A percentile compares a stretch with the other conserved stretches of the same genome.
Conservation (phyloP, 2,329 filamentous ascomycete genomes). For the Saccharata proteae region DNA sequence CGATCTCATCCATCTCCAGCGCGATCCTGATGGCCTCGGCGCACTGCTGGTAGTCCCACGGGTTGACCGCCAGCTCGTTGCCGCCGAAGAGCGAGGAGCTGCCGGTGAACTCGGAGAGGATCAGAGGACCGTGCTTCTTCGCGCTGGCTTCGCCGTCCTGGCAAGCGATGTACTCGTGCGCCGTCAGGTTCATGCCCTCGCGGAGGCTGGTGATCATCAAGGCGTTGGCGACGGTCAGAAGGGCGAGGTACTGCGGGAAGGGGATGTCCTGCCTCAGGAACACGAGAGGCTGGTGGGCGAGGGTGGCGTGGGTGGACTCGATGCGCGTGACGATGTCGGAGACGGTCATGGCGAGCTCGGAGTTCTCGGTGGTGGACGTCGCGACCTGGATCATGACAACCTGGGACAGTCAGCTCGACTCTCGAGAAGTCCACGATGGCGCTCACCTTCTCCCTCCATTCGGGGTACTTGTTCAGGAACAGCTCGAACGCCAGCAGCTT, state of each 20-base stretch:
- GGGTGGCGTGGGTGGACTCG: slow-evolving; percentile 79
- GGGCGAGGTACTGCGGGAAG: slow-evolving; percentile 83
- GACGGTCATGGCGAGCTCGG: slow-evolving; percentile 75
- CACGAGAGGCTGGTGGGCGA: slow-evolving; percentile 84
- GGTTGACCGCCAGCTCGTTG: slow-evolving; percentile 76
- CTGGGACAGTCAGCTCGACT: slow-evolving; percentile 19
- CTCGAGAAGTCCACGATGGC: too few relatives aligned
- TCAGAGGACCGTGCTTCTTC: slow-evolving; percentile 78
- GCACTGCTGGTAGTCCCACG: slow-evolving; percentile 86
- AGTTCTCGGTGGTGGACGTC: slow-evolving; percentile 77
- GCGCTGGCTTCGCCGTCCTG: slow-evolving; percentile 65
- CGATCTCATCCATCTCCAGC: slow-evolving; percentile 63
- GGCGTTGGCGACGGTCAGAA: slow-evolving; percentile 79
- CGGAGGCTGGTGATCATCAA: slow-evolving; percentile 91
- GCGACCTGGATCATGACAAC: slow-evolving; percentile 91
- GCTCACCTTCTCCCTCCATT: slow-evolving; percentile 63
- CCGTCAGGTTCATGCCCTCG: slow-evolving; percentile 94
- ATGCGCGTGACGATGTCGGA: slow-evolving; percentile 91
- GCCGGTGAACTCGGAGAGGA: slow-evolving; percentile 90
- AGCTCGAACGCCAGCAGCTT: slow-evolving; percentile 87
- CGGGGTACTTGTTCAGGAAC: slow-evolving; percentile 85
- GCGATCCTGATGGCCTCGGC: slow-evolving; percentile 76
- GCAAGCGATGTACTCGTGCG: slow-evolving; percentile 86
- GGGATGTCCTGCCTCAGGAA: slow-evolving; percentile 93
- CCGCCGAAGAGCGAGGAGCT: slow-evolving; percentile 75